Conservation (phyloP, 1,139 yeast species). For the Debaryomycetaceae sp. region DNA sequence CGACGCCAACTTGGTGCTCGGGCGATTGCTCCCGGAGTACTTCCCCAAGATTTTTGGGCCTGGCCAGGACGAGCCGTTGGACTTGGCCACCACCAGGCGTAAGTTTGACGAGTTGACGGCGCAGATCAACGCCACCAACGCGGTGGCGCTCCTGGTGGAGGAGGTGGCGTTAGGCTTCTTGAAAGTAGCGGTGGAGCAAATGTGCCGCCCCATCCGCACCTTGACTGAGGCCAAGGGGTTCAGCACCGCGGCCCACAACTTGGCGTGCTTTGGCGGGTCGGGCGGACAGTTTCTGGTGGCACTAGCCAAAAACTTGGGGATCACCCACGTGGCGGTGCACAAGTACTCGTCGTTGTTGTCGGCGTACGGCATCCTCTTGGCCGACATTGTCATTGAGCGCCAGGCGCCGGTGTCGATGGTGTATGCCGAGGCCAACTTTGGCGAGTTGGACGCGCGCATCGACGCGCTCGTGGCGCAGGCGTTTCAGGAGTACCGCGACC, state of each 20-base stretch:
- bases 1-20: conserved; percentile 41
- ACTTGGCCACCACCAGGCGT: conserved; percentile 23
- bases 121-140: conserved; percentile 23
- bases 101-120: conserved; percentile 31
- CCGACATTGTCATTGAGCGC: conserved; percentile 54
- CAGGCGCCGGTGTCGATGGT: conserved; percentile 52
- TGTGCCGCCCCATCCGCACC: conserved; percentile 44
- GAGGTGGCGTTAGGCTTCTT: conserved; percentile 42
- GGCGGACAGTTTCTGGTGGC: conserved; percentile 44
- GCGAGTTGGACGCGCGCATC: conserved; percentile 22
- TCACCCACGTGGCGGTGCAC: conserved; percentile 36
- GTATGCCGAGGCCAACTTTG: conserved; percentile 17
- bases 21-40: conserved; percentile 35
- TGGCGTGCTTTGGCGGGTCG: conserved; percentile 46
- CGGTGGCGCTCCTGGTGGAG: conserved; percentile 25
- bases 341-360: conserved; percentile 42
- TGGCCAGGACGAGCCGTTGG: conserved; percentile 36
- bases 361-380: conserved; percentile 42
- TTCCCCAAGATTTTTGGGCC: conserved; percentile 45
- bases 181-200: conserved; percentile 42
- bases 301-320: conserved; percentile 36
- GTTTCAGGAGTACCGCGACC: conserved; percentile 27
- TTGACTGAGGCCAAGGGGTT: conserved; percentile 43
- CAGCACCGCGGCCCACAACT: conserved; percentile 36
- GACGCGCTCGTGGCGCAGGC: conserved; percentile 23